Evolutionary conservation across 305 asterid genomes (phyloP).

Genomic region (Fraxinus albicans): DNA sequence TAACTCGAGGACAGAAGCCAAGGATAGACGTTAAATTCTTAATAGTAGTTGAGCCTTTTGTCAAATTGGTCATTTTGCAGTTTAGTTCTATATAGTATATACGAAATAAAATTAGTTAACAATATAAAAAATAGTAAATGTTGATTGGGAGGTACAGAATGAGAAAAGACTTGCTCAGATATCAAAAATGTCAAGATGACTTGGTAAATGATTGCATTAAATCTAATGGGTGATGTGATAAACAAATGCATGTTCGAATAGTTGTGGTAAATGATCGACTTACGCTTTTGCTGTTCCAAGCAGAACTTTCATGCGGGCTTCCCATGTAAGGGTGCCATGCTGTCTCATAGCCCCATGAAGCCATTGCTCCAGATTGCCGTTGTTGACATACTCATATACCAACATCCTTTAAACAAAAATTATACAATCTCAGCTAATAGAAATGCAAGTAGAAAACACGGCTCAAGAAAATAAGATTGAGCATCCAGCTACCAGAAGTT

Average conservation of each 20-base stretch:
- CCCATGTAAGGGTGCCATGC: conserved; percentile 84
- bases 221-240: not conserved
- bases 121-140: not conserved
- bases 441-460: not conserved
- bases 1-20: not conserved
- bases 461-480: not conserved
- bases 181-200: not conserved
- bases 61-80: not conserved
- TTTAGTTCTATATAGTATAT: not conserved
- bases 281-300: conserved; percentile 99
- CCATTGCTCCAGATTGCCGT: conserved; percentile 97
- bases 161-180: not conserved
- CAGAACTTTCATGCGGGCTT: conserved; percentile 90
- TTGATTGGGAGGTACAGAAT: not conserved
- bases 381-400: conserved; percentile 95
- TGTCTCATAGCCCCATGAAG: conserved; percentile 96
- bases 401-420: conserved; percentile 59
- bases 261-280: conserved; percentile 33
- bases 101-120: conserved; percentile 12
- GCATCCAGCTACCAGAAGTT: not conserved
- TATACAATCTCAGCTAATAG: conserved; percentile 14
- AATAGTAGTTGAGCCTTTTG: not conserved
- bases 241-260: not conserved
- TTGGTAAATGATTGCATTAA: not conserved
- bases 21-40: not conserved